Evolutionary conservation across 805 yeast species (phyloP).

Genomic region (Saccharomycopsis synnaedendra): DNA sequence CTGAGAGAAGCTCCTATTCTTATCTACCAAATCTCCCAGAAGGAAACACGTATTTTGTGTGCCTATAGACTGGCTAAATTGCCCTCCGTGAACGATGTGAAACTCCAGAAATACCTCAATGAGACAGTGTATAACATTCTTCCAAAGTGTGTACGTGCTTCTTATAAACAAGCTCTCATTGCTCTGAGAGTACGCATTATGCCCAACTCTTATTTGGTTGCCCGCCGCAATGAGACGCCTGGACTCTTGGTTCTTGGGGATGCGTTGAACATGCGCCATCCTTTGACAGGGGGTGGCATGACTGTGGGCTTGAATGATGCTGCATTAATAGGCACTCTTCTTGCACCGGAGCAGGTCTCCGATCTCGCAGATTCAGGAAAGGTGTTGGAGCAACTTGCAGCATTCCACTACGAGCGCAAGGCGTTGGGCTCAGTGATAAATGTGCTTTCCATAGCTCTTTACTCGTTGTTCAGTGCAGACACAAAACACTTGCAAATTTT

Average conservation of each 20-base stretch:
- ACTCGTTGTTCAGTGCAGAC: slow-evolving; percentile 84
- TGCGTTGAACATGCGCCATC: slow-evolving; percentile 95
- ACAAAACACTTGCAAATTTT: slow-evolving; percentile 49
- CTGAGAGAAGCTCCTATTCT: slow-evolving; percentile 73
- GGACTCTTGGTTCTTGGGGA: slow-evolving; percentile 87
- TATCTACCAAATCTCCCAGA: slow-evolving; percentile 75
- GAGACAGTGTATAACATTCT: slow-evolving; percentile 52
- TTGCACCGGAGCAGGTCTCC: slow-evolving; percentile 41
- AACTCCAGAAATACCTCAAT: slow-evolving; percentile 47
- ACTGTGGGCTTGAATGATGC: slow-evolving; percentile 92
- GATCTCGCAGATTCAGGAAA: slow-evolving; percentile 46
- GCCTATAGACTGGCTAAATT: slow-evolving; percentile 66
- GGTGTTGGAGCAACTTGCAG: slow-evolving; percentile 44
- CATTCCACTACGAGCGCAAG: slow-evolving; percentile 74
- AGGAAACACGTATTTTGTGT: slow-evolving; percentile 81
- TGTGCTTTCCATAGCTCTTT: slow-evolving; percentile 82
- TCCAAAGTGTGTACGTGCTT: slow-evolving; percentile 54
- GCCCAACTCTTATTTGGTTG: slow-evolving; percentile 91
- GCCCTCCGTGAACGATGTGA: slow-evolving; percentile 53
- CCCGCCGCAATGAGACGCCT: slow-evolving; percentile 53
- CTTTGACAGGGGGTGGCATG: slow-evolving; percentile 99
- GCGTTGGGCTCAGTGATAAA: slow-evolving; percentile 74
- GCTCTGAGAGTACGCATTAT: slow-evolving; percentile 57
- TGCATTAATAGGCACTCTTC: slow-evolving; percentile 49
- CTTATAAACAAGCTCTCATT: slow-evolving; percentile 55